Conservation (phyloP, 1,284 basidiomycete species). For the Moniliella sp. region DNA sequence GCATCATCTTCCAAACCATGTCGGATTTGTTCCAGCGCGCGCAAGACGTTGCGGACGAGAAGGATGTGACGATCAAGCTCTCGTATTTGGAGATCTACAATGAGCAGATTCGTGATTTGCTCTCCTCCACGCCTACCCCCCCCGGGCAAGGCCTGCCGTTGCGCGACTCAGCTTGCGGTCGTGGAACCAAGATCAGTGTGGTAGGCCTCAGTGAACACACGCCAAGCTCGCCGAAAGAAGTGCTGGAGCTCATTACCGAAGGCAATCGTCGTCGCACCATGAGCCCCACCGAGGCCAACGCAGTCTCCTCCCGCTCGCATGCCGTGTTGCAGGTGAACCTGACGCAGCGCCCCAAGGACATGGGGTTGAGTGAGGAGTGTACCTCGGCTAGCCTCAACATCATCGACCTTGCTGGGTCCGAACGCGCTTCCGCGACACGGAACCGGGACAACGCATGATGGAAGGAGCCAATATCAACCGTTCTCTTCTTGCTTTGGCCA, state of each 20-base stretch:
- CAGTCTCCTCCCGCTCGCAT: constrained; percentile 27
- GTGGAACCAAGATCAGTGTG: constrained; percentile 28
- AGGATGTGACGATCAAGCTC: constrained; percentile 23
- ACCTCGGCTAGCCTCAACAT: constrained; percentile 31
- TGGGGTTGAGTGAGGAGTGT: constrained; percentile 21
- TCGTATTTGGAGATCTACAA: constrained; percentile 34
- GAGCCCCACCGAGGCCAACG: constrained; percentile 31
- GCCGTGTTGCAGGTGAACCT: constrained; percentile 33
- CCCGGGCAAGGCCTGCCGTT: constrained; percentile 22
- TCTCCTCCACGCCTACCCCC: constrained; percentile 23
- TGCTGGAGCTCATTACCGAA: constrained; percentile 27
- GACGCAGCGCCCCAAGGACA: constrained; percentile 25
- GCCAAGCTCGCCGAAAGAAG: constrained; percentile 22
- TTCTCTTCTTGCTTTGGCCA: constrained; percentile 29
- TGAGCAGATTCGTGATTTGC: constrained; percentile 29
- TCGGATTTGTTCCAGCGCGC: constrained; percentile 28
- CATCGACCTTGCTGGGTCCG: constrained; percentile 31
- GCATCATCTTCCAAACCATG: constrained; percentile 33
- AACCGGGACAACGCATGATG: constrained; percentile 34
- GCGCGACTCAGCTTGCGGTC: constrained; percentile 27
- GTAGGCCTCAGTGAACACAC: constrained; percentile 31
- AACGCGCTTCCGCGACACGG: constrained; percentile 27
- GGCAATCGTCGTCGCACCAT: constrained; percentile 29
- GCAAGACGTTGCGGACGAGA: constrained; percentile 15
- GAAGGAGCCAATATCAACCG: constrained; percentile 35